These are phyloP conservation scores for Aspergillus sp. DNA, from an alignment of 2,329 filamentous ascomycete genomes.

Conservation along the genomic window DNA sequence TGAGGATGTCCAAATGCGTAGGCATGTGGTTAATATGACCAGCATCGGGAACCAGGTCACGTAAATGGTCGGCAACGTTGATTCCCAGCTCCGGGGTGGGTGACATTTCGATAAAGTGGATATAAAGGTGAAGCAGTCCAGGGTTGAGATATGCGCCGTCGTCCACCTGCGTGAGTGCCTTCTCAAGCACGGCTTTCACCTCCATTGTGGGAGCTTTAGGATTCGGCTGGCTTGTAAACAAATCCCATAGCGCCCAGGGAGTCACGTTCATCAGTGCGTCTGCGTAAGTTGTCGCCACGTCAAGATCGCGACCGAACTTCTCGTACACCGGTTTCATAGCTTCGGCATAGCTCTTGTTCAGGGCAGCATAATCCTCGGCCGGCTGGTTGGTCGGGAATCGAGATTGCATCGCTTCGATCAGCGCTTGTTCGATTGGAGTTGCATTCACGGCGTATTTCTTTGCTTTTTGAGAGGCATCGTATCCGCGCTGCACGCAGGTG, in stretches of 20 bases:
- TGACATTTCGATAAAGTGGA: conserved; percentile 76
- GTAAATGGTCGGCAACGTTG: conserved; percentile 63
- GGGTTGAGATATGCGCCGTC: conserved; percentile 58
- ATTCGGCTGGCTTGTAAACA: conserved; percentile 56
- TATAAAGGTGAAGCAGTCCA: conserved; percentile 70
- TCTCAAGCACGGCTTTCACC: conserved; percentile 57
- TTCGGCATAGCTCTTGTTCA: conserved; percentile 60
- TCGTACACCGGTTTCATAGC: conserved; percentile 58
- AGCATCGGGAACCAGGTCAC: conserved; percentile 66
- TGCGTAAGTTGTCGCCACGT: conserved; percentile 61
- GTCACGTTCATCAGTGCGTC: conserved; percentile 66
- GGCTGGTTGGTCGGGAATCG: conserved; percentile 57
- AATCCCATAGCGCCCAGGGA: conserved; percentile 64
- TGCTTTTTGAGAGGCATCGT: conserved; percentile 47
- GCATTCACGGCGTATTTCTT: conserved; percentile 35
- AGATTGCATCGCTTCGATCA: conserved; percentile 60
- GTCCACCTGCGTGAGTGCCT: conserved; percentile 51
- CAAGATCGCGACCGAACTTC: conserved; percentile 55
- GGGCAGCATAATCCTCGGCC: conserved; percentile 49
- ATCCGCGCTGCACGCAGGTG: conserved; percentile 46
- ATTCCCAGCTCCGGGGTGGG: conserved; percentile 61
- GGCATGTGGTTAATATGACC: conserved; percentile 74
- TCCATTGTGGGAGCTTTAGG: conserved; percentile 57
- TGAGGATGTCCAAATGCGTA: conserved; percentile 68
- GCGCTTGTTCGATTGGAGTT: conserved; percentile 56